A percentile compares a stretch with the other conserved stretches of the same genome.
Evolutionary conservation across 768 basidiomycete species (phyloP).

Genomic region (Rhizopogon salebrosus): DNA sequence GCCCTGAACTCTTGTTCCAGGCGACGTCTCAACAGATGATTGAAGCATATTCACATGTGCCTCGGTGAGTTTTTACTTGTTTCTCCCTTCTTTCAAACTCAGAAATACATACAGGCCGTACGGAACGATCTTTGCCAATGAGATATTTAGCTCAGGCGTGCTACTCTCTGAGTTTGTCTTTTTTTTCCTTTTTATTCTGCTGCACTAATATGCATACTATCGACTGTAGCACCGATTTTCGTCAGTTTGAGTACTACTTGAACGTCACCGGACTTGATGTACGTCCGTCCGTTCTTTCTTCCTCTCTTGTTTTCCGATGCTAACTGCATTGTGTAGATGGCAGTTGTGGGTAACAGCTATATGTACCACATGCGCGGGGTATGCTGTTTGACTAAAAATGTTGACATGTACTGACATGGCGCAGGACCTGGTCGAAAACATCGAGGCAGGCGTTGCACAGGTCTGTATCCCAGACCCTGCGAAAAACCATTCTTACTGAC

Average conservation of each 20-base stretch:
- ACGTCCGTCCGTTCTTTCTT: constrained; percentile 18
- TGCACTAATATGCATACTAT: neutral
- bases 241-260: constrained; percentile 87
- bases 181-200: neutral
- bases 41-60: constrained; percentile 79
- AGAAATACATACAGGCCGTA: constrained; percentile 51
- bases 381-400: constrained; percentile 6
- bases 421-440: constrained; percentile 77
- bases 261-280: constrained; percentile 91
- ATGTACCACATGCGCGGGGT: constrained; percentile 91
- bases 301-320: neutral
- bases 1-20: constrained; percentile 90
- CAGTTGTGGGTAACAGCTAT: constrained; percentile 87
- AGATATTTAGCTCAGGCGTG: constrained; percentile 89
- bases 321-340: constrained; percentile 54
- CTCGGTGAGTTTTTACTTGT: constrained; percentile 41
- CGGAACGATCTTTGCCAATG: constrained; percentile 85
- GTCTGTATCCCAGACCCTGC: constrained; percentile 14
- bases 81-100: neutral
- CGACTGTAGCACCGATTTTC: constrained; percentile 77
- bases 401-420: neutral
- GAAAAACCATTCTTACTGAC: neutral
- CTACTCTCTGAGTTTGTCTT: constrained; percentile 76
- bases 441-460: constrained; percentile 73
- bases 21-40: constrained; percentile 96